Evolutionary conservation across 73 alveolate genomes (phyloP).

Genomic region (Paramecium sexaurelia): DNA sequence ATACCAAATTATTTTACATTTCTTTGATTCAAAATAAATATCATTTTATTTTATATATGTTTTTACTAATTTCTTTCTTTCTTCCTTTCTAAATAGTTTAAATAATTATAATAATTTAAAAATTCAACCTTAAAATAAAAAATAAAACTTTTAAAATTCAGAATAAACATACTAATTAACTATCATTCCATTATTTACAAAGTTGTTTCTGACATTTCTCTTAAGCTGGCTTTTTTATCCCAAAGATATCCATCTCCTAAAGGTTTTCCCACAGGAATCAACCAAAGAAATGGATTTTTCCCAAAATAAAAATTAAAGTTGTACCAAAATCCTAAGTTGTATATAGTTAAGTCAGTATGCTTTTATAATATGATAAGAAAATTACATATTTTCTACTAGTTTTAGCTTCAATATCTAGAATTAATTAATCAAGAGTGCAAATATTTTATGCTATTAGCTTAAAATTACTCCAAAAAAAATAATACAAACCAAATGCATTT

Average conservation of each 20-base stretch:
- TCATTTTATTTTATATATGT: too few relatives aligned
- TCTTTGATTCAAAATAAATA: too few relatives aligned
- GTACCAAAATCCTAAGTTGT: conserved; percentile 35
- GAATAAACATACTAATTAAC: background rate
- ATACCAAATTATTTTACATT: too few relatives aligned
- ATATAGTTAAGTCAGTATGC: background rate
- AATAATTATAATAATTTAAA: too few relatives aligned
- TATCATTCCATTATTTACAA: background rate
- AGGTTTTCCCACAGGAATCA: conserved; percentile 60
- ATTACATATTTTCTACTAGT: background rate
- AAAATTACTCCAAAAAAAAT: conserved; percentile 4
- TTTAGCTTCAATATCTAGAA: background rate
- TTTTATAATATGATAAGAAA: background rate
- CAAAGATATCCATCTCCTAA: conserved; percentile 66
- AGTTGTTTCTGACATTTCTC: conserved; percentile 3
- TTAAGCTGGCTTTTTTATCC: conserved; percentile 46
- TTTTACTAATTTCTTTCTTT: too few relatives aligned
- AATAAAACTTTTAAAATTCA: background rate
- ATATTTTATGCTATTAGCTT: background rate
- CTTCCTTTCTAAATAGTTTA: too few relatives aligned
- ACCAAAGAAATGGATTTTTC: conserved; percentile 62
- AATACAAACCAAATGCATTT: background rate
- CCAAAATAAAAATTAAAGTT: conserved; percentile 62
- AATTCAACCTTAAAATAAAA: too few relatives aligned
- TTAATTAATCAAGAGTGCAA: conserved; percentile 4